Percentiles rank a stretch among this genome's conserved stretches.
phyloP scores from a whole-genome alignment of 2,329 filamentous ascomycete genomes.

The Microdochium trichocladiopsis region DNA sequence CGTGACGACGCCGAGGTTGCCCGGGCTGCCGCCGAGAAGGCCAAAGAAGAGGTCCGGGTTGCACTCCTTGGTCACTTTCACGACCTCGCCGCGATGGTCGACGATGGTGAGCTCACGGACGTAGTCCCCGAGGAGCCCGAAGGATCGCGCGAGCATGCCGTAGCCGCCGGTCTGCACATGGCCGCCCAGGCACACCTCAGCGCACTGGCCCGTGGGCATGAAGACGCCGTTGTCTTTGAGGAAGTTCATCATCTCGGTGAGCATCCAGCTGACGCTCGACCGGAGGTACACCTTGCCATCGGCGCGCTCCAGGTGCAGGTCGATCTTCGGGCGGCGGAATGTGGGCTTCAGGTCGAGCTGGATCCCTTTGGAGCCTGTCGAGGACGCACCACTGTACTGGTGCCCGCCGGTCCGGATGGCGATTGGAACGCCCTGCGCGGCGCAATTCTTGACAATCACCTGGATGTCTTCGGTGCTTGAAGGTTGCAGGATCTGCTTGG shows the following conservation, averaged over 20 bases:
- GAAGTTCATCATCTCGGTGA: slow-evolving; percentile 34
- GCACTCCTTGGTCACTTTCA: slow-evolving; percentile 35
- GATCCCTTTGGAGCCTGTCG: slow-evolving; percentile 33
- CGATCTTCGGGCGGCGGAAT: slow-evolving; percentile 18
- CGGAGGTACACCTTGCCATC: slow-evolving; percentile 26
- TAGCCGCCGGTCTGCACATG: slow-evolving; percentile 41
- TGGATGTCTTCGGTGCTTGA: slow-evolving; percentile 32
- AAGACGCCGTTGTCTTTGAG: slow-evolving; percentile 31
- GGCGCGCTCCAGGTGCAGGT: slow-evolving; percentile 22
- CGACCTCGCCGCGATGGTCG: slow-evolving; percentile 33
- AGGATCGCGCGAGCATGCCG: slow-evolving; percentile 36
- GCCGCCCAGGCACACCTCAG: slow-evolving; percentile 35
- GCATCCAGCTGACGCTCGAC: slow-evolving; percentile 30
- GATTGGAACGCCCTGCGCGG: slow-evolving; percentile 28
- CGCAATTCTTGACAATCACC: slow-evolving; percentile 30
- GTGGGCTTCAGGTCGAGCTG: slow-evolving; percentile 36
- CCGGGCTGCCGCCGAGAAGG: slow-evolving; percentile 48
- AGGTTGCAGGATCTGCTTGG: slow-evolving; percentile 35
- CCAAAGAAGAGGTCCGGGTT: slow-evolving; percentile 54
- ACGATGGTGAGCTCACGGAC: slow-evolving; percentile 41
- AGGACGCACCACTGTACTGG: slow-evolving; percentile 41
- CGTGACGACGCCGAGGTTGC: slow-evolving; percentile 48
- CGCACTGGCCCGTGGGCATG: slow-evolving; percentile 38
- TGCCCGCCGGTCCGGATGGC: slow-evolving; percentile 40
- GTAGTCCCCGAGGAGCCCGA: slow-evolving; percentile 48